Evolutionary conservation across 2,329 filamentous ascomycete genomes (phyloP), one percentile per base, ranked within the genome.

Genomic region (Thermoascus crustaceus): DNA sequence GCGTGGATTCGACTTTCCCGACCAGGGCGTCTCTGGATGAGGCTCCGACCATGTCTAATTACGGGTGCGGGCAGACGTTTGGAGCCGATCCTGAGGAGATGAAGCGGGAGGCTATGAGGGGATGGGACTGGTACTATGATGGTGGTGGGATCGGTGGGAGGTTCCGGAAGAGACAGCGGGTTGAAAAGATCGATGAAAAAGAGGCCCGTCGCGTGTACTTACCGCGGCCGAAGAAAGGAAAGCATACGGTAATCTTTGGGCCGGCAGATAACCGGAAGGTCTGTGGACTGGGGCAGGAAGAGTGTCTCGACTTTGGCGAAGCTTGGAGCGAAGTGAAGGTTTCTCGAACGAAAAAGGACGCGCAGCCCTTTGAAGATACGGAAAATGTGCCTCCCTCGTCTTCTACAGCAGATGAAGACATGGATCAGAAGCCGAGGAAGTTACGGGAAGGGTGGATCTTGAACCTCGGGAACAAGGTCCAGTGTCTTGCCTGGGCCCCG

Each of bases 51-150:
- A 41, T 47, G 55, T 44, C 41, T 35, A 47, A 46, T 50, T 67
- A 49, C 53, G 60, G 40, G 39, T 71, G 54, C 47, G 62, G 44
- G 37, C 55, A 42, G 30, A 67, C 63, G 8, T 66, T 66, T 46
- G 71, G 65, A 11, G 54, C 65, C 38, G 51, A 58, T 3, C 54
- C 60, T 13, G 61, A 61, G 24, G 55, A 61, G 17, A 41, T 66
- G 24, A 50, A 61, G 34, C 58, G 52, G 24, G 73, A 77, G 44
- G 54, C 59, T n/a, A 63, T 58, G 1, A 44, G 50, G 5, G 62
- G 63, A 11, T 73, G 69, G 67, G 58, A 66, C 30, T 78, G 75
- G 75, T 78, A 74, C 46, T 60, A 64, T 34, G 49, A 61, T 7
- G 42, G 54, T 16, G 57, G 58, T 14, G n/a, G n/a, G n/a, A 61